Conservation (phyloP, 2,329 filamentous ascomycete species). For the Fusarium albosuccineum region DNA sequence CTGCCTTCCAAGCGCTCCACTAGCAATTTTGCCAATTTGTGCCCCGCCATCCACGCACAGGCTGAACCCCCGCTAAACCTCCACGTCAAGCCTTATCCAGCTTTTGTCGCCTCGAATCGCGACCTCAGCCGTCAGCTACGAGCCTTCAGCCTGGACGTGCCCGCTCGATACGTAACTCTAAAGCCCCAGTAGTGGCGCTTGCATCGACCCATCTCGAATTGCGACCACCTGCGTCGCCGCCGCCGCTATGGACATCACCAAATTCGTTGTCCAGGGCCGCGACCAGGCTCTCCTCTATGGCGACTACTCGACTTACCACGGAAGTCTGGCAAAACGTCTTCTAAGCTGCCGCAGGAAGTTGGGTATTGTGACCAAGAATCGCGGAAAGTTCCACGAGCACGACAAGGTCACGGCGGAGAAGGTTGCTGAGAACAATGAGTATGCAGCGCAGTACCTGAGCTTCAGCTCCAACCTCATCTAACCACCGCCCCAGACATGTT, state of each 20-base stretch:
- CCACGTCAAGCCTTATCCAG: constrained; percentile 46
- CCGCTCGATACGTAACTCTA: not conserved
- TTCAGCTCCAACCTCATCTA: constrained; percentile 18
- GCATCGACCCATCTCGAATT: constrained; percentile 1
- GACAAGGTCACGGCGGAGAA: constrained; percentile 79
- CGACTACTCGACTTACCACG: constrained; percentile 88
- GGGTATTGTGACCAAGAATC: constrained; percentile 84
- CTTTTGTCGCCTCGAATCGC: constrained; percentile 20
- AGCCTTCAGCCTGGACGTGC: constrained; percentile 14
- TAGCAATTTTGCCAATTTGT: constrained; percentile 40
- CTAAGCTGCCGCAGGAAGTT: constrained; percentile 88
- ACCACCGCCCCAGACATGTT: constrained; percentile 69
- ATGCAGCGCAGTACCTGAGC: constrained; percentile 50
- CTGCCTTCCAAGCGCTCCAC: constrained; percentile 17
- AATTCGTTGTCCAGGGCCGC: constrained; percentile 81
- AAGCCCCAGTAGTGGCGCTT: not conserved
- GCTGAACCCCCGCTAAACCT: constrained; percentile 46
- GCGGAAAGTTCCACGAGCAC: constrained; percentile 85
- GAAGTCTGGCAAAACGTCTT: constrained; percentile 82
- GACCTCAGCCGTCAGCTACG: constrained; percentile 17
- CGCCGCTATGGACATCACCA: constrained; percentile 85
- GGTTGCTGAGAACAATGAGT: constrained; percentile 82
- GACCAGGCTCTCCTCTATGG: constrained; percentile 88
- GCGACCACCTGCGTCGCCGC: not conserved
- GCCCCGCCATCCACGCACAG: constrained; percentile 41